These are phyloP conservation scores for Leishmania tropica DNA, from an alignment of 208 protist species.

Conservation along the genomic window DNA sequence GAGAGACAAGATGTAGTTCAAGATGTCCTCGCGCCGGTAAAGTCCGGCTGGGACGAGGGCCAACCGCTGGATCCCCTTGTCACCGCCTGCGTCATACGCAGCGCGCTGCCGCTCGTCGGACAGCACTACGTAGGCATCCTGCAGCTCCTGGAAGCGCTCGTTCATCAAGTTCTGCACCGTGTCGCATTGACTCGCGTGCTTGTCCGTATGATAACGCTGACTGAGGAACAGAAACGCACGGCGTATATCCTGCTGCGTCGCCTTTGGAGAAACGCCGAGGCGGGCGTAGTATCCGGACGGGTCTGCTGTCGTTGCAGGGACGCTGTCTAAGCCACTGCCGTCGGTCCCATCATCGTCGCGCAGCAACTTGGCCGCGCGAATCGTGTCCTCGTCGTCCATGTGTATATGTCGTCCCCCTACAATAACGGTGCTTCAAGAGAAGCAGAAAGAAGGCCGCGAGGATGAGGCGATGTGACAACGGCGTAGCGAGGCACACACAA, in stretches of 20 bases:
- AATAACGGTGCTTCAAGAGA: constrained; percentile 1
- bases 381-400: constrained; percentile 29
- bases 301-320: constrained; percentile 25
- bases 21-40: constrained; percentile 45
- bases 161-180: constrained; percentile 70
- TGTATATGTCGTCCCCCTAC: not conserved
- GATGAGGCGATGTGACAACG: not conserved
- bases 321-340: not conserved
- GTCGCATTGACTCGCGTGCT: constrained; percentile 49
- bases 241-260: constrained; percentile 70
- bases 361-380: constrained; percentile 25
- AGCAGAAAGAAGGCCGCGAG: not conserved
- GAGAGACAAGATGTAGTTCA: constrained; percentile 59
- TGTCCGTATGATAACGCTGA: constrained; percentile 89
- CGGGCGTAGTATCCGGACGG: constrained; percentile 79
- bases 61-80: constrained; percentile 46
- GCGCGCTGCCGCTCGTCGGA: constrained; percentile 73
- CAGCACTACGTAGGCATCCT: constrained; percentile 81
- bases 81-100: constrained; percentile 76
- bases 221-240: constrained; percentile 80
- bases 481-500: not conserved
- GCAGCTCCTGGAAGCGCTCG: constrained; percentile 76
- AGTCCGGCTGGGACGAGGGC: constrained; percentile 61
- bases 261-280: constrained; percentile 54
- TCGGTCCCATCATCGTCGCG: constrained; percentile 28